Evolutionary conservation across 768 basidiomycete species (phyloP).

Genomic region (Amylocystis lapponica): DNA sequence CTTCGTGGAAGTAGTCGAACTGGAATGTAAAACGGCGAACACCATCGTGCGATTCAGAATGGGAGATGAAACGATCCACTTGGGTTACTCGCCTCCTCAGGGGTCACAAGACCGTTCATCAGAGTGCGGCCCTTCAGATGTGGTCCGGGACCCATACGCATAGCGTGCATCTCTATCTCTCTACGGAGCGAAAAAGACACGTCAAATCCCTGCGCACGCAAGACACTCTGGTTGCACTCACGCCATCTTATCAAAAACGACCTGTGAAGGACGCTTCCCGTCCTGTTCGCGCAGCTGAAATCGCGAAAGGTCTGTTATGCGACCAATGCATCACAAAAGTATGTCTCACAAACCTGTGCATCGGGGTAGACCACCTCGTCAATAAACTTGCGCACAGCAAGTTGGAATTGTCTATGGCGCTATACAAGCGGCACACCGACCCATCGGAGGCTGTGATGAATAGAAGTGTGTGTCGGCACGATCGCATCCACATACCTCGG

Average conservation of each 20-base stretch:
- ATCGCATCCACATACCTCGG: conserved; percentile 50
- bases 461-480: neutral
- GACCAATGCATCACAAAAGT: neutral
- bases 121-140: conserved; percentile 76
- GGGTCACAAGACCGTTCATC: conserved; percentile 68
- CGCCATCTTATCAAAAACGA: conserved; percentile 82
- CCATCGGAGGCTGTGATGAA: no score
- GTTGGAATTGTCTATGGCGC: conserved; percentile 61
- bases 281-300: conserved; percentile 64
- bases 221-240: conserved; percentile 22
- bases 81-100: conserved; percentile 46
- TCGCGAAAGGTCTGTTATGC: neutral
- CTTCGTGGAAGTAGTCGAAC: conserved; percentile 90
- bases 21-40: conserved; percentile 6
- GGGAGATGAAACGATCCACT: no score
- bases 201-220: neutral
- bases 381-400: conserved; percentile 56
- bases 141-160: conserved; percentile 92
- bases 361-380: conserved; percentile 56
- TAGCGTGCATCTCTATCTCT: conserved; percentile 73
- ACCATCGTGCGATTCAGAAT: no score
- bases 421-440: conserved; percentile 21
- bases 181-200: conserved; percentile 27
- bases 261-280: conserved; percentile 80
- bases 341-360: conserved; percentile 23